Evolutionary conservation across 2,329 filamentous ascomycete species (phyloP).

Genomic region (Paracamarosporium sp.): DNA sequence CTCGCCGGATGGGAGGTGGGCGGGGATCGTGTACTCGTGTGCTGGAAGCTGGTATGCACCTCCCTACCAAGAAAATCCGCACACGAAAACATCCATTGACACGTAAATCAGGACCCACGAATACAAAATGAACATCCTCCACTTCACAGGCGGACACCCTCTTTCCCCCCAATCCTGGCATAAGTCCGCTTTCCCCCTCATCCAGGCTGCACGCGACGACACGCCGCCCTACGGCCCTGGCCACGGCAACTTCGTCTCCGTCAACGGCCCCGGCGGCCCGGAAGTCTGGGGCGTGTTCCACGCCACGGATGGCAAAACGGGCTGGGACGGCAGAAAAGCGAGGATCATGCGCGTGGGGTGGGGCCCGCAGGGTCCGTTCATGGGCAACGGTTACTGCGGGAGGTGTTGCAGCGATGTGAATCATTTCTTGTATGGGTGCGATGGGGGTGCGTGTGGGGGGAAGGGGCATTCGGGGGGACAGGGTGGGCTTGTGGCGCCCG

Average conservation of each 20-base stretch:
- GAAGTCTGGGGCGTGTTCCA: slow-evolving; percentile 55
- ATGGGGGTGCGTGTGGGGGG: slow-evolving; percentile 32
- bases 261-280: slow-evolving; percentile 39
- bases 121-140: slow-evolving; percentile 57
- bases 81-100: neutral
- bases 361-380: slow-evolving; percentile 46
- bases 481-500: slow-evolving; percentile 22
- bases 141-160: slow-evolving; percentile 50
- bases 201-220: slow-evolving; percentile 43
- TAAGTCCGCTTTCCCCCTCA: slow-evolving; percentile 48
- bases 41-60: slow-evolving; percentile 46
- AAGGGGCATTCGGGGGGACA: slow-evolving; percentile 28
- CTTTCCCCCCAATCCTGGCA: slow-evolving; percentile 46
- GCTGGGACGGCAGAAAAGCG: slow-evolving; percentile 54
- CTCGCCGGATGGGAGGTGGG: slow-evolving; percentile 47
- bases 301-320: slow-evolving; percentile 54
- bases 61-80: neutral
- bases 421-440: slow-evolving; percentile 39
- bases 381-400: slow-evolving; percentile 51
- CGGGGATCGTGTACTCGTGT: slow-evolving; percentile 55
- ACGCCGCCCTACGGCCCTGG: slow-evolving; percentile 54
- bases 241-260: slow-evolving; percentile 53
- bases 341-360: slow-evolving; percentile 53
- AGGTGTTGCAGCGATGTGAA: slow-evolving; percentile 39
- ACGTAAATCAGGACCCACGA: slow-evolving; percentile 46